Evolutionary conservation across 441 rosid genomes (phyloP).

Genomic region (Daphne laureola): DNA sequence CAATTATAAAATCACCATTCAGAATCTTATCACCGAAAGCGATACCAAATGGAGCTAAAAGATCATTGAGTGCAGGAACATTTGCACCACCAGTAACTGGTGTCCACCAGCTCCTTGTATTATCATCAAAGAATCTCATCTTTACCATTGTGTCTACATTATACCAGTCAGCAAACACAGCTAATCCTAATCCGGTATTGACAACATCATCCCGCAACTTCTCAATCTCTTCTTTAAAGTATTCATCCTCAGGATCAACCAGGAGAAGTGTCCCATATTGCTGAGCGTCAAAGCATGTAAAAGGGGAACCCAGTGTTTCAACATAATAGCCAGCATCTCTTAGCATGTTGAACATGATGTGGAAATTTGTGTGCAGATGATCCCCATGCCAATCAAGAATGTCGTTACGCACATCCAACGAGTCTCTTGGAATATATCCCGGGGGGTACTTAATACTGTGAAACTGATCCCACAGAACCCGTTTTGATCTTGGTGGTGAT

Average conservation of each 20-base stretch:
- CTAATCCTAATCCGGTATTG: constrained; percentile 73
- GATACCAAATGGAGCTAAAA: constrained; percentile 92
- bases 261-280: constrained; percentile 92
- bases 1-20: constrained; percentile 88
- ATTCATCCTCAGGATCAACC: constrained; percentile 98
- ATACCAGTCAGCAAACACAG: constrained; percentile 97
- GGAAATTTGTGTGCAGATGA: constrained; percentile 96
- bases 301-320: constrained; percentile 95
- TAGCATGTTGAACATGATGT: constrained; percentile 91
- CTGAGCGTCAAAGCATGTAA: constrained; percentile 90
- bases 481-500: constrained; percentile 79
- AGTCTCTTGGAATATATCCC: constrained; percentile 95
- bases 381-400: constrained; percentile 99
- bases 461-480: constrained; percentile 96
- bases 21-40: constrained; percentile 96
- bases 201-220: constrained; percentile 79
- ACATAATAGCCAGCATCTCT: constrained; percentile 90
- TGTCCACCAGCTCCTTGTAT: constrained; percentile 99
- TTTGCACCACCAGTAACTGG: constrained; percentile 99
- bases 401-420: constrained; percentile 95
- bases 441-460: constrained; percentile 98
- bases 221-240: constrained; percentile 85
- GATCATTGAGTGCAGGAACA: constrained; percentile 89
- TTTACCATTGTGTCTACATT: constrained; percentile 97
- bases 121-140: constrained; percentile 98